Percentiles rank a stretch among this genome's conserved stretches.
Conservation (phyloP, 2,329 filamentous ascomycete species). For the Apiospora phragmitis region DNA sequence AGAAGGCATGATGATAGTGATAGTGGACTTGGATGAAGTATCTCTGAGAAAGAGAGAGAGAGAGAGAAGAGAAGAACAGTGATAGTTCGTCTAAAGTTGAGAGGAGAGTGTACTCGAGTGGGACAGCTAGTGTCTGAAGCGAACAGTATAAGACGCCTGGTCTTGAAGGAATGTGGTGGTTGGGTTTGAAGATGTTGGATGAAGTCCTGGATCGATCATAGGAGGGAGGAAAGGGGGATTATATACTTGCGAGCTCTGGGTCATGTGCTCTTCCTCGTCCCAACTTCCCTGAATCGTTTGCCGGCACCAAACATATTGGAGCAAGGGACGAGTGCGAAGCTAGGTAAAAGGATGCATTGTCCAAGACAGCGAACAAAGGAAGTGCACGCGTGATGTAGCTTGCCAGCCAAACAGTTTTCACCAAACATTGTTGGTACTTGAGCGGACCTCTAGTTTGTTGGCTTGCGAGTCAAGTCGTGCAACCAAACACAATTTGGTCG, state of each 20-base stretch:
- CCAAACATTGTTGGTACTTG: neutral
- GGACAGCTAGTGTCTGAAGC: constrained; percentile 2
- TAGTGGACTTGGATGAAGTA: neutral
- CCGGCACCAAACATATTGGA: neutral
- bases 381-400: neutral
- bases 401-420: neutral
- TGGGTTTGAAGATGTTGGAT: neutral
- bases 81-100: neutral
- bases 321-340: neutral
- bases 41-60: neutral
- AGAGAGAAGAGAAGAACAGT: neutral
- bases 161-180: neutral
- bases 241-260: neutral
- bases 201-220: neutral
- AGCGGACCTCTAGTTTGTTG: neutral
- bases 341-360: neutral
- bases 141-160: neutral
- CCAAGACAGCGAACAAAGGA: neutral
- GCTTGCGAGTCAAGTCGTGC: neutral
- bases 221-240: neutral
- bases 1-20: neutral
- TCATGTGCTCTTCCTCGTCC: neutral
- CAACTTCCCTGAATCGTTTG: neutral
- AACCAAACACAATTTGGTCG: neutral
- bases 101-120: neutral